Evolutionary conservation across 2,329 filamentous ascomycete genomes (phyloP).

Genomic region (Xylariomycetidae sp.): DNA sequence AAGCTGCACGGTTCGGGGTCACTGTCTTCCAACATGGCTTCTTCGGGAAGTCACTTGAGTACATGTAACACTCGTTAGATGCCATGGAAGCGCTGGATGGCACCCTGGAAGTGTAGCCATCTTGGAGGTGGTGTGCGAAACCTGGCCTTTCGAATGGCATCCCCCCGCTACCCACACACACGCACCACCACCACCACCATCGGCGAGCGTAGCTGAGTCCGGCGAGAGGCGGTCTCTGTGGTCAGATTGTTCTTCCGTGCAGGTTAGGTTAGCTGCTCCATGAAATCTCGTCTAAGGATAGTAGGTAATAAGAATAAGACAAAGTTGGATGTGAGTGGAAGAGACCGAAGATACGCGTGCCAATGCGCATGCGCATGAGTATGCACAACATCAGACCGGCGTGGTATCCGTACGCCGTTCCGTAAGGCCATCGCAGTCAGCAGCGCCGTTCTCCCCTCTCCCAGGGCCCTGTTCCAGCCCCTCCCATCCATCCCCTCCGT

Average conservation of each 20-base stretch:
- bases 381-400: not conserved
- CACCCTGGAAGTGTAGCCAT: slow-evolving; percentile 10
- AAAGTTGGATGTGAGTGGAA: not conserved
- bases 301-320: too few relatives aligned
- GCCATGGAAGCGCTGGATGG: slow-evolving; percentile 23
- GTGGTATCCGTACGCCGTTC: not conserved
- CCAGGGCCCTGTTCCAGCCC: not conserved
- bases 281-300: too few relatives aligned
- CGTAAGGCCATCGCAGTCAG: not conserved
- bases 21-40: not conserved
- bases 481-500: not conserved
- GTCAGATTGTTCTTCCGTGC: too few relatives aligned
- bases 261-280: not conserved
- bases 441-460: not conserved
- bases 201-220: not conserved
- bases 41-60: not conserved
- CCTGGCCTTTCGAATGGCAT: slow-evolving; percentile 9
- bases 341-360: not conserved
- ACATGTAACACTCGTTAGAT: slow-evolving; percentile 1
- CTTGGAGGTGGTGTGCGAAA: slow-evolving; percentile 16
- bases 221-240: too few relatives aligned
- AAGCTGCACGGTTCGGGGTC: not conserved
- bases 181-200: not conserved
- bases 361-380: not conserved
- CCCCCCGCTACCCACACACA: slow-evolving; percentile 5